These are phyloP conservation scores for Saitozyma sp. DNA, from an alignment of 768 basidiomycete genomes.

Conservation along the genomic window DNA sequence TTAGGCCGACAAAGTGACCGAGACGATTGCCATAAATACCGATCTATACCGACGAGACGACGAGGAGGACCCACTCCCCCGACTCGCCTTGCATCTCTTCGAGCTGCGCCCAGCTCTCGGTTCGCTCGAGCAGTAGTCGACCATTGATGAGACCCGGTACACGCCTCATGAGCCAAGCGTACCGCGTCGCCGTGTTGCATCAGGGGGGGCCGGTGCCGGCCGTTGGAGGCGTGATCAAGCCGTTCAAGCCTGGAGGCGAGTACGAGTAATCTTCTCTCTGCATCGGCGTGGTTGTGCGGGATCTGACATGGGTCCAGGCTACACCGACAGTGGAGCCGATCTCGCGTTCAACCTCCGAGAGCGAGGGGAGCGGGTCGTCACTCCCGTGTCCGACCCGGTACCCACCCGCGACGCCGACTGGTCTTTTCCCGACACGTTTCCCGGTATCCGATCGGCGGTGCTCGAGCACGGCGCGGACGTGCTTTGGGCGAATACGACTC, in stretches of 20 bases:
- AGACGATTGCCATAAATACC: too few species aligned
- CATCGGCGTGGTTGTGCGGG: background rate
- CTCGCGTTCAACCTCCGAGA: conserved; percentile 33
- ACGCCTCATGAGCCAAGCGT: background rate
- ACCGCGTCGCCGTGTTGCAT: conserved; percentile 22
- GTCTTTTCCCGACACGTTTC: conserved; percentile 43
- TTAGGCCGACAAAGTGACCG: too few species aligned
- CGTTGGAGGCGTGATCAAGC: conserved; percentile 42
- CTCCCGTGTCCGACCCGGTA: conserved; percentile 16
- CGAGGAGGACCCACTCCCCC: too few species aligned
- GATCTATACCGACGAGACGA: too few species aligned
- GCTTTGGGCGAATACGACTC: conserved; percentile 41
- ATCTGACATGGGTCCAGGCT: conserved; percentile 16
- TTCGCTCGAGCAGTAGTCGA: too few species aligned
- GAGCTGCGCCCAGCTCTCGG: too few species aligned
- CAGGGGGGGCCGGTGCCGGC: conserved; percentile 31
- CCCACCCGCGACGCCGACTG: conserved; percentile 27
- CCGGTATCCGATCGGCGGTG: conserved; percentile 33
- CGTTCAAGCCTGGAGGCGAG: conserved; percentile 44
- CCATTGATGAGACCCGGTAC: too few species aligned
- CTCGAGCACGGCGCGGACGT: conserved; percentile 29
- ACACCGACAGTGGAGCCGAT: conserved; percentile 41
- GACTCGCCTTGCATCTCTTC: too few species aligned
- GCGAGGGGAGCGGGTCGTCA: conserved; percentile 21
- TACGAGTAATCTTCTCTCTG: background rate